Evolutionary conservation across 805 yeast species (phyloP).

Genomic region (Kockiozyma suomiensis): DNA sequence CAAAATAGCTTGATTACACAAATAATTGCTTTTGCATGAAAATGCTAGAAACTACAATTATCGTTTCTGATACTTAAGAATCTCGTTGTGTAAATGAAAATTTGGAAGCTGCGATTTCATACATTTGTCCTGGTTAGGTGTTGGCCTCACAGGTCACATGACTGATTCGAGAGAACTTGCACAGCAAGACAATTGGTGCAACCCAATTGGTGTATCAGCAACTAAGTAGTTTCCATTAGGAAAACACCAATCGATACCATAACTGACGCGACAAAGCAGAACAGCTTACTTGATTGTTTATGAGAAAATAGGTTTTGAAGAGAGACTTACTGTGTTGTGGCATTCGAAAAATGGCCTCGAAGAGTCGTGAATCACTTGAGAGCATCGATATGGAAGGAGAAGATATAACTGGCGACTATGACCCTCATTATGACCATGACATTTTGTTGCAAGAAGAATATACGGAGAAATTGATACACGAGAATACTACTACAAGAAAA

Average conservation of each 20-base stretch:
- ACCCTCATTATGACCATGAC: conserved; percentile 19
- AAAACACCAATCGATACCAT: no score
- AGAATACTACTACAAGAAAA: conserved; percentile 9
- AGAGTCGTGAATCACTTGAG: conserved; percentile 19
- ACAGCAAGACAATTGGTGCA: no score
- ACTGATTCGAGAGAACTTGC: background rate
- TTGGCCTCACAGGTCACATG: conserved; percentile 7
- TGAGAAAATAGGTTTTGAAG: no score
- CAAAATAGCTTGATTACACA: background rate
- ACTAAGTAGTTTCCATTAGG: no score
- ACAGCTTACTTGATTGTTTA: background rate
- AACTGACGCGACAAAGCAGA: background rate
- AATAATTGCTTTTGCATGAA: background rate
- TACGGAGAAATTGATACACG: conserved; percentile 24
- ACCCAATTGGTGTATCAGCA: no score
- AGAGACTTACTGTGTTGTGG: no score
- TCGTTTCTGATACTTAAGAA: no score
- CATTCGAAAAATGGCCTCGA: background rate
- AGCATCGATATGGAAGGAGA: conserved; percentile 26
- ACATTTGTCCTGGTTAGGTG: no score
- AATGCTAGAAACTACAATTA: background rate
- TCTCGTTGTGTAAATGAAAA: background rate
- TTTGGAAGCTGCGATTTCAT: background rate
- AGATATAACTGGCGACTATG: conserved; percentile 31
- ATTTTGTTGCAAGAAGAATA: conserved; percentile 21